These are phyloP conservation scores for Thermothelomyces thermophilus DNA, from an alignment of 2,329 filamentous ascomycete genomes.

Conservation along the genomic window DNA sequence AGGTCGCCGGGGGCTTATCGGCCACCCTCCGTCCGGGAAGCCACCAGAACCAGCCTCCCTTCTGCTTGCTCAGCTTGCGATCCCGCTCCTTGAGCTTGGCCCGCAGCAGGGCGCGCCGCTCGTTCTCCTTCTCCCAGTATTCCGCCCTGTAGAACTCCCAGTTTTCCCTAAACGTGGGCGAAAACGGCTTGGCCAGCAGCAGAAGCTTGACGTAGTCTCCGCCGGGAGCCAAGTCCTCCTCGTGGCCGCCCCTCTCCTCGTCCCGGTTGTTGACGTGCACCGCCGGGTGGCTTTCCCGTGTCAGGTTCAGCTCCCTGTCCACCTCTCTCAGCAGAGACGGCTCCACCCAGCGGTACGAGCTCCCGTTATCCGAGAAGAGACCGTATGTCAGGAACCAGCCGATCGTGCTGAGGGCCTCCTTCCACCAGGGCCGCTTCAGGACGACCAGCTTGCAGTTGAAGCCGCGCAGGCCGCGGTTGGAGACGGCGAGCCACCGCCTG, in stretches of 20 bases:
- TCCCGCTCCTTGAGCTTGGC: conserved; percentile 63
- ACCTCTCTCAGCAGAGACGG: conserved; percentile 52
- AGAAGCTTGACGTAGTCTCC: conserved; percentile 90
- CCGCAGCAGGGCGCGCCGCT: conserved; percentile 69
- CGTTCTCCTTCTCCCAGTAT: conserved; percentile 97
- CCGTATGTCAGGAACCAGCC: conserved; percentile 75
- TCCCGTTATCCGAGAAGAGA: conserved; percentile 61
- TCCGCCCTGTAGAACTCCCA: conserved; percentile 93
- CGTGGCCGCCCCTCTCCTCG: conserved; percentile 61
- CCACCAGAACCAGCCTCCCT: conserved; percentile 80
- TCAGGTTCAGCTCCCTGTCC: conserved; percentile 50
- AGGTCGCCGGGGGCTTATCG: conserved; percentile 12
- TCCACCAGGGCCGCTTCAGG: conserved; percentile 74
- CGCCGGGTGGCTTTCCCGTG: conserved; percentile 35
- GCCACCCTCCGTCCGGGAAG: conserved; percentile 60
- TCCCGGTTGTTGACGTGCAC: conserved; percentile 38
- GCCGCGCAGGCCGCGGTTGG: conserved; percentile 80
- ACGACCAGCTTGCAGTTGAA: conserved; percentile 98
- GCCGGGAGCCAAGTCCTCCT: conserved; percentile 84
- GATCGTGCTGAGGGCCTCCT: conserved; percentile 65
- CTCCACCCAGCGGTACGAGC: conserved; percentile 72
- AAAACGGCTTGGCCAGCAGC: conserved; percentile 89
- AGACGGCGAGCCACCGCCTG: conserved; percentile 78
- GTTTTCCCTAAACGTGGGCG: conserved; percentile 87
- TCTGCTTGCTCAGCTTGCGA: conserved; percentile 58